phyloP scores from a whole-genome alignment of 164 flowering plant species.

The Piper betle region DNA sequence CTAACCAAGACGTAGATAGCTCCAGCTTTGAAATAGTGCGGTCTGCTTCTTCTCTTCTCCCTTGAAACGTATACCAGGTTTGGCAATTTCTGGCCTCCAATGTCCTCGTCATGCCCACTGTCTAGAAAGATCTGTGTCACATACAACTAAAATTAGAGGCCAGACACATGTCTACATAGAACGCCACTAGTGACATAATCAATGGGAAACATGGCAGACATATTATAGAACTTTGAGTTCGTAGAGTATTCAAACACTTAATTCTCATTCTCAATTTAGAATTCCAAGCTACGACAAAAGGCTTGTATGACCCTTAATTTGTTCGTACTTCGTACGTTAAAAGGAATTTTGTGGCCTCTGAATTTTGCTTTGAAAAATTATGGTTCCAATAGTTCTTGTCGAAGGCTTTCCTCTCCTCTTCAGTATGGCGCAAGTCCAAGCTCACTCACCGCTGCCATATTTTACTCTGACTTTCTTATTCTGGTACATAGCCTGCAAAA shows the following conservation, averaged over 20 bases:
- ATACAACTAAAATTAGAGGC: too few species aligned
- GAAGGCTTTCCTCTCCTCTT: slow-evolving; percentile 15
- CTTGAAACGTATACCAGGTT: slow-evolving; percentile 67
- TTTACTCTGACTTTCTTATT: slow-evolving; percentile 24
- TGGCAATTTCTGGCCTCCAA: slow-evolving; percentile 34
- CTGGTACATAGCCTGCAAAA: slow-evolving; percentile 21
- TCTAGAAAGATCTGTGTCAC: slow-evolving; percentile 42
- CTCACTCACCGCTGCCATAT: slow-evolving; percentile 12
- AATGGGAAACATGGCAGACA: too few species aligned
- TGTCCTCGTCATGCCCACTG: slow-evolving; percentile 32
- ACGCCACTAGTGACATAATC: too few species aligned
- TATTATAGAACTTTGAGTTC: too few species aligned
- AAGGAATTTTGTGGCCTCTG: too few species aligned
- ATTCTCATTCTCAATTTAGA: too few species aligned
- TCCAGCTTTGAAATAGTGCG: slow-evolving; percentile 81
- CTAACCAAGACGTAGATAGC: slow-evolving; percentile 74
- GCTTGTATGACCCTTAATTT: too few species aligned
- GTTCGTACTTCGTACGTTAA: too few species aligned
- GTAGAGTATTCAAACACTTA: too few species aligned
- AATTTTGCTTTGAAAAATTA: slow-evolving; percentile 24
- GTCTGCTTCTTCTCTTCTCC: slow-evolving; percentile 36
- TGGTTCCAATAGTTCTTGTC: slow-evolving; percentile 14
- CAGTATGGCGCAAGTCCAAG: slow-evolving; percentile 10
- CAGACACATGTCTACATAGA: too few species aligned
- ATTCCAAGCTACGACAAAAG: too few species aligned